Evolutionary conservation across 148 eudicot species (phyloP), one percentile per base, ranked within the genome.

Genomic region (Suaeda aralocaspica): DNA sequence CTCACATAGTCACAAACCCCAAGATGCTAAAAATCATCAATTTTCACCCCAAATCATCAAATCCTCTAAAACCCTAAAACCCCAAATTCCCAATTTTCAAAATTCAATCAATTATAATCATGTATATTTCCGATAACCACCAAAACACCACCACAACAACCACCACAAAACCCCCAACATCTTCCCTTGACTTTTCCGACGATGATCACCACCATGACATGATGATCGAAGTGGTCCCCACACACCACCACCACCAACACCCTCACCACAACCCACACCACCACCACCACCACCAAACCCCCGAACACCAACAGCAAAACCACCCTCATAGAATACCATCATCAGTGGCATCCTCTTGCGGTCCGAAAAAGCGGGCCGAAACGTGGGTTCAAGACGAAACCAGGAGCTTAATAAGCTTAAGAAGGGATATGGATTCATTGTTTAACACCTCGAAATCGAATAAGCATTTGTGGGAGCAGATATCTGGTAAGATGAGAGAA

Each of bases 361-460:
- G 82, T 34, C 84, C 87, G 13, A 89, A 92, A 67, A 90, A 85
- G 68, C 77, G 92, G 62, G 96, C 96, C 21, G 96, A 92, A 68
- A 92, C 93, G 1, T 88, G 96, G 96, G 87, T 85, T 19, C 89
- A 88, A 29, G 96, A 92, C 6, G 96, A 92, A 59, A 92, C 91
- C 6, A 80, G 88, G 41, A 70, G 75, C 59, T 76, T 90, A 29
- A 92, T 90, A 10, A 71, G 70, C 10, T 68, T 90, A 13, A 80
- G 96, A 14, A 69, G 88, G 19, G 93, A 90, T 21, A 82, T 84
- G 60, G 94, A 90, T 29, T 70, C 83, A 1, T 66, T 82, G 7
- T 90, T 90, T 79, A 92, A 92, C 74, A 90, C 90, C 3, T 90
- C 96, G 0, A 88, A 92, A 41, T 85, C 90, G 2, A 92, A 92